Base-by-base conservation (phyloP, 441 rosid genomes). In the Jatropha multifida region DNA sequence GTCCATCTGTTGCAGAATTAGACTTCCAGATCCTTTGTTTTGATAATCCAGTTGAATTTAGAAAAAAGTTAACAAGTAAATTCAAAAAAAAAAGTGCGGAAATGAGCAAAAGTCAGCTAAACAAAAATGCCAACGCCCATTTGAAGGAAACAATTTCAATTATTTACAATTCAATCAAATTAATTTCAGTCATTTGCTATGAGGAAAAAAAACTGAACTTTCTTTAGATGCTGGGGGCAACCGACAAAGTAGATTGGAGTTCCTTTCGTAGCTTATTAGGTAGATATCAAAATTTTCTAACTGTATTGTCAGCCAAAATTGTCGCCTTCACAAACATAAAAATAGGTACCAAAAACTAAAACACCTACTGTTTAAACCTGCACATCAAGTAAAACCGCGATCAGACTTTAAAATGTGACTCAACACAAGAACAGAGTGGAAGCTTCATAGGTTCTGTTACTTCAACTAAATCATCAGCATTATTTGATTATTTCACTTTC, bases 111-210 rank as follows among this genome's bases (percentile, higher is more conserved):
- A 41, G 60, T 49, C 52, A n/a, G 58, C 26, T 18, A 54, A 69
- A 76, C 26, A 23, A 76, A 76, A 62, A 55, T 41, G 54, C 75
- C 54, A 80, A 66, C 46, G 63, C 60, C 62, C 54, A 63, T 15
- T 48, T 65, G 13, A 51, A 69, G 40, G 67, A 69, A 60, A 70
- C 58, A 74, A 66, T 42, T 37, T 7, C 63, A 77, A 71, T 84
- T 82, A 46, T 84, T 68, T 81, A 82, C 84, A 84, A 68, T 77
- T 68, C 73, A 79, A 76, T 78, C 65, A 81, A 81, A 81, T 64
- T 74, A 79, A 79, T 65, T 51, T 71, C 74, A 27, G 81, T 64
- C 77, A 68, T 62, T 37, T 58, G 67, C 63, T 72, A 67, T 65
- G 61, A 41, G 23, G 64, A 62, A 27, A 15, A 14, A 71, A 54